Evolutionary conservation across 2,329 filamentous ascomycete species (phyloP).

Genomic region (Piedraia hortae): DNA sequence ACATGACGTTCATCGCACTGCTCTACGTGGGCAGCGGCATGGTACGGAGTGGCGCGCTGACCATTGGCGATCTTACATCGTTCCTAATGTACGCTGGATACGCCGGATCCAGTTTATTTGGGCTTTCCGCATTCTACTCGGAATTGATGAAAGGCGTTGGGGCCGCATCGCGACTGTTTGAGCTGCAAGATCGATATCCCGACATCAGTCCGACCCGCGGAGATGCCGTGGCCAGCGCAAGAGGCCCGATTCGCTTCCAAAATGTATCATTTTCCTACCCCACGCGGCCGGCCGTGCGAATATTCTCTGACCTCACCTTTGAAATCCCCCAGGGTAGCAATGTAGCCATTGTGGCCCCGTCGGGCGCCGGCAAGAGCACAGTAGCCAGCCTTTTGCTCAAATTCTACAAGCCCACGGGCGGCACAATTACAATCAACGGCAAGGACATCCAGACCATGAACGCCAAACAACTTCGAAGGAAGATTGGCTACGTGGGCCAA

Average conservation of each 20-base stretch:
- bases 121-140: slow-evolving; percentile 84
- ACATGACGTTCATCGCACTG: slow-evolving; percentile 81
- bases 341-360: slow-evolving; percentile 87
- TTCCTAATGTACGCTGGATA: slow-evolving; percentile 98
- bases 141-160: slow-evolving; percentile 98
- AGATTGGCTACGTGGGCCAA: slow-evolving; percentile 85
- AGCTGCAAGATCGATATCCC: slow-evolving; percentile 71
- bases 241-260: slow-evolving; percentile 67
- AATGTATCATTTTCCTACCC: slow-evolving; percentile 78
- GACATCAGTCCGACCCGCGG: slow-evolving; percentile 73
- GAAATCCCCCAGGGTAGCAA: slow-evolving; percentile 81
- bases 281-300: slow-evolving; percentile 67
- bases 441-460: slow-evolving; percentile 68
- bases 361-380: slow-evolving; percentile 85
- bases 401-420: slow-evolving; percentile 64
- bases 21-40: slow-evolving; percentile 76
- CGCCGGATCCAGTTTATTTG: slow-evolving; percentile 64
- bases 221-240: slow-evolving; percentile 48
- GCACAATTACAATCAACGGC: slow-evolving; percentile 59
- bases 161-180: slow-evolving; percentile 83
- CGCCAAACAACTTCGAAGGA: slow-evolving; percentile 68
- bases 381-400: slow-evolving; percentile 74
- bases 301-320: slow-evolving; percentile 74
- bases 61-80: slow-evolving; percentile 72
- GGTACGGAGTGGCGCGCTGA: slow-evolving; percentile 64